Percentiles rank a stretch among this genome's conserved stretches.
Evolutionary conservation across 495 filamentous ascomycete species (phyloP).

Genomic region (Xylaria venustula): DNA sequence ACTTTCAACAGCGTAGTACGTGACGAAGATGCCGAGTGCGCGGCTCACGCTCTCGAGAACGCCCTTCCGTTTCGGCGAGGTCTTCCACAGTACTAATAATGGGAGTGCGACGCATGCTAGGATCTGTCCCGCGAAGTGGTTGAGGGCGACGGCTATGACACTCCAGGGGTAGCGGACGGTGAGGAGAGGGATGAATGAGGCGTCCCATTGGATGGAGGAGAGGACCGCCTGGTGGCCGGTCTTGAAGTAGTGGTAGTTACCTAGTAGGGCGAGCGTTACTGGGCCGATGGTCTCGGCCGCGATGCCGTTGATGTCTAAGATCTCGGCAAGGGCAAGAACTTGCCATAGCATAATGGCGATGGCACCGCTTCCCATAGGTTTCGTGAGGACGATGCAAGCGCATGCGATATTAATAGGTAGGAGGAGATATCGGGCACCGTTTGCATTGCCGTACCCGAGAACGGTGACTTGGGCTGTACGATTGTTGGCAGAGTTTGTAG

Average conservation of each 20-base stretch:
- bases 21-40: conserved; percentile 67
- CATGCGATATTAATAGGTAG: conserved; percentile 75
- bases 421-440: conserved; percentile 88
- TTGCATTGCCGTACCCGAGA: conserved; percentile 85
- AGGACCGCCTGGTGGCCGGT: conserved; percentile 94
- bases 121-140: conserved; percentile 88
- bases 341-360: conserved; percentile 79
- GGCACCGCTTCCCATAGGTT: conserved; percentile 89
- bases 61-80: conserved; percentile 53
- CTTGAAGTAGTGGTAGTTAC: conserved; percentile 93
- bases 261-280: conserved; percentile 77
- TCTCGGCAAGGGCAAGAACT: conserved; percentile 82
- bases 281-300: conserved; percentile 74
- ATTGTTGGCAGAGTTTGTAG: conserved; percentile 36
- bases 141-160: conserved; percentile 76
- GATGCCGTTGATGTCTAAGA: conserved; percentile 75
- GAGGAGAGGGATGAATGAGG: conserved; percentile 86
- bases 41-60: conserved; percentile 67
- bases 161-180: conserved; percentile 86
- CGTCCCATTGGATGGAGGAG: conserved; percentile 90
- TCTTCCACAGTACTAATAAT: conserved; percentile 83
- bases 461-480: conserved; percentile 61
- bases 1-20: conserved; percentile 78
- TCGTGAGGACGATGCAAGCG: conserved; percentile 76
- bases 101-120: conserved; percentile 76